Evolutionary conservation across 495 filamentous ascomycete species (phyloP).

Genomic region (Ascobolus immersus): DNA sequence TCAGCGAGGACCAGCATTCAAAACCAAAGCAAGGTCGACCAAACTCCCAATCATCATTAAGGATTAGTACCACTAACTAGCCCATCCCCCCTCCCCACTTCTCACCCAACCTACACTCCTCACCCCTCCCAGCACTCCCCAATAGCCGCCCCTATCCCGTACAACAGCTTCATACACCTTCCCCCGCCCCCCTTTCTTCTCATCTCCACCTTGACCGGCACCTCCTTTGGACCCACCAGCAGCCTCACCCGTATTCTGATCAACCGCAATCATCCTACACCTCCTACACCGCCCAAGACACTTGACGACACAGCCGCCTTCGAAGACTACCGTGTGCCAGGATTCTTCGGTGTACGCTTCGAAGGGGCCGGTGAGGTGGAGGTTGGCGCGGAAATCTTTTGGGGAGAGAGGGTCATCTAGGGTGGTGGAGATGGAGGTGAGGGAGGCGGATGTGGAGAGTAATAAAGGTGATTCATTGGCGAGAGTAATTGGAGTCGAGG

Average conservation of each 20-base stretch:
- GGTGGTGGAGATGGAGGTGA: background rate
- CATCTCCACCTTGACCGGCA: too few species aligned
- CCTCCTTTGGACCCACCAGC: too few species aligned
- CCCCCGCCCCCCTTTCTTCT: too few species aligned
- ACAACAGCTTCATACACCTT: too few species aligned
- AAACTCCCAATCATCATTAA: too few species aligned
- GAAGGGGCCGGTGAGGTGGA: constrained; percentile 18
- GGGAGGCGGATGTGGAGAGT: constrained; percentile 12
- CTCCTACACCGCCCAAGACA: constrained; percentile 60
- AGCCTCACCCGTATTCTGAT: constrained; percentile 74
- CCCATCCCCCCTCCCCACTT: too few species aligned
- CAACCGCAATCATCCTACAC: constrained; percentile 88
- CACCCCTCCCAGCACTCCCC: too few species aligned
- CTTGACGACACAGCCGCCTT: constrained; percentile 17
- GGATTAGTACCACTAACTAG: too few species aligned
- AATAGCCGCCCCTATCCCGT: too few species aligned
- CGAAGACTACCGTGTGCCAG: constrained; percentile 15
- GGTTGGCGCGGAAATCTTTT: background rate
- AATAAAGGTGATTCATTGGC: constrained; percentile 88
- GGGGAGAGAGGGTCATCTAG: background rate
- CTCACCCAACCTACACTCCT: too few species aligned
- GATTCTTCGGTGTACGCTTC: constrained; percentile 30
- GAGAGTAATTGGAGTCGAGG: constrained; percentile 36
- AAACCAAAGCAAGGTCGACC: too few species aligned
- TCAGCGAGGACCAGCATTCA: too few species aligned